Evolutionary conservation across 192 early-diverging fungal species (phyloP), one percentile per base, ranked within the genome.

Genomic region (Backusella circina): DNA sequence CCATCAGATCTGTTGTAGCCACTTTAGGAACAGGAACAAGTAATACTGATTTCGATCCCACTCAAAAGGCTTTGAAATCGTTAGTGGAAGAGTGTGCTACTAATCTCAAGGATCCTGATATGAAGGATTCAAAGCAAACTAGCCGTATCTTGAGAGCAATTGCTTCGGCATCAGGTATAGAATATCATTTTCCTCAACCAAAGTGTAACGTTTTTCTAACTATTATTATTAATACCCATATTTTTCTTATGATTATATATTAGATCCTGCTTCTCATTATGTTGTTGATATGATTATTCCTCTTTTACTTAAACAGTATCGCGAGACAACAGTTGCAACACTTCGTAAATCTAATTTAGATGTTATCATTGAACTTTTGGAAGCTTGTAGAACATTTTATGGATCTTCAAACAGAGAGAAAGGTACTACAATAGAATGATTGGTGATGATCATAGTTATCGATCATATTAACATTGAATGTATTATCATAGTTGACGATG

Each of bases 361-460:
- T 74, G 87, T 91, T 12, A 79, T 97, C 3, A 80, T 88, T 66
- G 88, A 95, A 67, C 89, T 94, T 30, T 80, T 97, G 13, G 90
- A 89, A 13, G 93, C 91, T 5, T 89, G 89, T 73, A 74, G 74
- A 67, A 75, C 51, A 13, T 82, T 91, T 28, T 92, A 92, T 81
- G 90, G 90, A 35, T 71, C 88, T 10, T 71, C 81, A 30, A 80
- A 77, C 41, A 23, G 83, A 18, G 73, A 76, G 21, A 44, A 71
- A 37, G 75, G 78, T 70, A 70, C n/a, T 64, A 3, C 8, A 37
- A 15, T 16, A 13, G 39, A 71, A 75, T 39, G 31, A 70, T 41
- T 26, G 51, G 75, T 21, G 6, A 33, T 36, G 12, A 32, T 23
- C 4, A 4, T 12, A 8, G 3, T 51, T 36, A 26, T 54, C 44